Evolutionary conservation across 768 basidiomycete genomes (phyloP).

Genomic region (Mycena belliarum): DNA sequence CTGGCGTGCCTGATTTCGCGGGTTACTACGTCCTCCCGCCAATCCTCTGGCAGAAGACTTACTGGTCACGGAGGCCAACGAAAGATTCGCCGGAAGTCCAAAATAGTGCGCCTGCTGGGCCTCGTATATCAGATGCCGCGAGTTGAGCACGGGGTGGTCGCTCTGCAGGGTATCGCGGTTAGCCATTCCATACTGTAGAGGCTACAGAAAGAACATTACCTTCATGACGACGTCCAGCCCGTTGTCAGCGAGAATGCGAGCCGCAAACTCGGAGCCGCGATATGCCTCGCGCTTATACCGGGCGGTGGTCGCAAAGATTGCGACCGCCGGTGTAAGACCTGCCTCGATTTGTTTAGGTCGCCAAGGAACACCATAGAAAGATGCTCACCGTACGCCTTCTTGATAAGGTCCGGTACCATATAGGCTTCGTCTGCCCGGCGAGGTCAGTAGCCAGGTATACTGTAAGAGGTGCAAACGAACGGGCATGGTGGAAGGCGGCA

Average conservation of each 20-base stretch:
- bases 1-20: conserved; percentile 35
- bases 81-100: conserved; percentile 56
- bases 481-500: conserved; percentile 75
- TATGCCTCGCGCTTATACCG: conserved; percentile 56
- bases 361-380: not conserved
- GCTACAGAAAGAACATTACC: conserved; percentile 35
- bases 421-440: conserved; percentile 60
- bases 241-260: conserved; percentile 70
- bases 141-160: conserved; percentile 60
- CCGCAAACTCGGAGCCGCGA: conserved; percentile 76
- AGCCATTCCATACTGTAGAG: not conserved
- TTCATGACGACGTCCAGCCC: conserved; percentile 79
- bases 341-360: conserved; percentile 43
- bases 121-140: conserved; percentile 68
- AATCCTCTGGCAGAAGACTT: conserved; percentile 53
- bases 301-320: conserved; percentile 68
- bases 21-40: conserved; percentile 56
- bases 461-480: not conserved
- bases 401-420: conserved; percentile 74
- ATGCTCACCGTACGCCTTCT: conserved; percentile 59
- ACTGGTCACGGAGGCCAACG: conserved; percentile 66
- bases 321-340: conserved; percentile 65
- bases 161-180: conserved; percentile 30
- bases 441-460: not conserved
- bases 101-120: conserved; percentile 71